phyloP scores from a whole-genome alignment of 2,329 filamentous ascomycete species.

The Neonectria faginata region DNA sequence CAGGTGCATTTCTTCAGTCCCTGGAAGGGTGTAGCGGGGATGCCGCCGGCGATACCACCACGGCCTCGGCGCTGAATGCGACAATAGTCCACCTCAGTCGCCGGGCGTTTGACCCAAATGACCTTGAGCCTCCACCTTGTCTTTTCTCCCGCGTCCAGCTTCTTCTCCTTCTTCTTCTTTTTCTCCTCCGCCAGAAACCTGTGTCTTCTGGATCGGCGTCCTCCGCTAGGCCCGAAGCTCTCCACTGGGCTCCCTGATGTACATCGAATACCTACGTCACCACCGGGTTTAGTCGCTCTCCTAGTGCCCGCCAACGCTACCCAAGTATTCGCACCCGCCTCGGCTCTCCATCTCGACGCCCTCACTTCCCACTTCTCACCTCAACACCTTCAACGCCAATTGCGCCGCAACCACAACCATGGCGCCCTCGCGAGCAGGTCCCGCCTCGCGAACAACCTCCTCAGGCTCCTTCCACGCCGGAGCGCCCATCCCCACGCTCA shows the following conservation, averaged over 20 bases:
- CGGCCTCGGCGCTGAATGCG: too few relatives aligned
- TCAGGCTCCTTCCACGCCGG: constrained; percentile 65
- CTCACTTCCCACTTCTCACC: not conserved
- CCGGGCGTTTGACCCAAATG: too few relatives aligned
- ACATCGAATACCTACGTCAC: not conserved
- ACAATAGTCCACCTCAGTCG: too few relatives aligned
- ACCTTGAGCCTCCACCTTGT: not conserved
- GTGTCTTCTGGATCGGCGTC: not conserved
- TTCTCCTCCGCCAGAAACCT: not conserved
- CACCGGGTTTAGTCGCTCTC: not conserved
- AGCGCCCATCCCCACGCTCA: constrained; percentile 58
- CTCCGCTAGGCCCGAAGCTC: too few relatives aligned
- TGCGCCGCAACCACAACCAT: constrained; percentile 25
- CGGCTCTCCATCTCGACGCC: not conserved
- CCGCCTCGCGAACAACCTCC: constrained; percentile 46
- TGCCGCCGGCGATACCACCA: not conserved
- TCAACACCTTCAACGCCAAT: not conserved
- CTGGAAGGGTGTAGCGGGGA: not conserved
- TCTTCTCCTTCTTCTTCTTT: too few relatives aligned
- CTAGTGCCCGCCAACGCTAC: not conserved
- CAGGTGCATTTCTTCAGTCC: too few relatives aligned
- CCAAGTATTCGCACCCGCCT: constrained; percentile 4
- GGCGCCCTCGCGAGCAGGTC: constrained; percentile 35
- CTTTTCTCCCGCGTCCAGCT: not conserved
- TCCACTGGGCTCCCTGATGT: too few relatives aligned